A percentile compares a stretch with the other conserved stretches of the same genome.
phyloP scores from a whole-genome alignment of 2,329 filamentous ascomycete genomes.

The Diaporthe sp. region DNA sequence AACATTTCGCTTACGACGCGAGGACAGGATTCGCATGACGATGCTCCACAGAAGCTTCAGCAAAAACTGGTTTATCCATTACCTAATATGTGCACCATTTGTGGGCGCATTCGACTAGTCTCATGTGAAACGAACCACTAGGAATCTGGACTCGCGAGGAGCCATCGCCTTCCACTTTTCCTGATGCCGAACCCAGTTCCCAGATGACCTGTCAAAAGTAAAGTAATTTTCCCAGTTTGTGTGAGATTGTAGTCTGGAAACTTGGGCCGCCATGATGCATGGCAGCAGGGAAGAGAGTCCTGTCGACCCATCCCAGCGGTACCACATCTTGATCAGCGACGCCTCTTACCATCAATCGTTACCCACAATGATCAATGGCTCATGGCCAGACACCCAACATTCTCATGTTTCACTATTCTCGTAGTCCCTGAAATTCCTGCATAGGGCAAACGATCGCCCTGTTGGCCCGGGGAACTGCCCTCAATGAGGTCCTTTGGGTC shows the following conservation, averaged over 20 bases:
- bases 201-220: constrained; percentile 18
- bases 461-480: background rate
- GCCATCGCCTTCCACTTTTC: background rate
- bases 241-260: background rate
- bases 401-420: background rate
- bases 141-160: background rate
- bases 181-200: background rate
- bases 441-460: constrained; percentile 8
- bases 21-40: constrained; percentile 9
- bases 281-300: constrained; percentile 5
- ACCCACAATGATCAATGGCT: background rate
- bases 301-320: constrained; percentile 7
- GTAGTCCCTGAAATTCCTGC: constrained; percentile 6
- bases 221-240: constrained; percentile 5
- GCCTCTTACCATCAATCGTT: background rate
- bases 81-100: constrained; percentile 19
- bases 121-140: constrained; percentile 11
- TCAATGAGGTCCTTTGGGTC: background rate
- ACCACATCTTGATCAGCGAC: background rate
- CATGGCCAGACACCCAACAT: background rate
- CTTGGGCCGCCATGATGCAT: background rate
- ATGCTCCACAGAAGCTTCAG: constrained; percentile 19
- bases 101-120: constrained; percentile 2
- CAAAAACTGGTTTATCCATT: constrained; percentile 13
- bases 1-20: constrained; percentile 23